Base-by-base conservation (phyloP, 108 stramenopile species). In the Nitzschia sp. region DNA sequence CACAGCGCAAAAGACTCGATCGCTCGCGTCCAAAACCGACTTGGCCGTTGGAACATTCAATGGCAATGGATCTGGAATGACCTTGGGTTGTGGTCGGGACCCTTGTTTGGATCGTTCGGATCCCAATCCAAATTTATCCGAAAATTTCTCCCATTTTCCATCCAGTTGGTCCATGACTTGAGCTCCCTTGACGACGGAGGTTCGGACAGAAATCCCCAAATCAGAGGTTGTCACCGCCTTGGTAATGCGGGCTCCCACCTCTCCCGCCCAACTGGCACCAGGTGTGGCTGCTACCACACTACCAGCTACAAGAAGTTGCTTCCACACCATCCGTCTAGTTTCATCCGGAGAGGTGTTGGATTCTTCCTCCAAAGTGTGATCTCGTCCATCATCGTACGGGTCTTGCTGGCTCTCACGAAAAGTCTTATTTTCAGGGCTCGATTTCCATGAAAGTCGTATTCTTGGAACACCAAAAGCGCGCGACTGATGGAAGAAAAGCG, bases 101-200 rank as follows among this genome's bases (percentile, higher is more conserved):
- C 30, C 66, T 59, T 75, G 77, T 56, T 82, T 80, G 6, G 34
- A 57, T 63, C 85, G 76, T 35, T 68, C 81, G 17, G 69, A 53
- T 2, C 93, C 93, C 21, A 94, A 50, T 9, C 85, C 84, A 41
- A 76, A 85, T 28, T 70, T 63, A 31, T 94, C 93, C 0, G 83
- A 83, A 58, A 94, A 88, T 46, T 72, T 57, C 64, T 94, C 93
- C 90, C 90, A 94, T 65, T 66, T 48, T 8, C 84, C 87, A 65
- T 94, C 93, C 16, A 85, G 33, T 34, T 75, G 71, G 66, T 94
- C 93, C 29, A 91, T 87, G 27, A 86, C 41, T 65, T 88, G 90
- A 15, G 93, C 93, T 22, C 90, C 93, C 23, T 73, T 78, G 1
- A 94, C 93, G 15, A 91, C 89, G 21, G 85, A 82, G 34, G 65